These are phyloP conservation scores for Exsudoporus floridanus DNA, from an alignment of 1,284 basidiomycete species.

Conservation along the genomic window DNA sequence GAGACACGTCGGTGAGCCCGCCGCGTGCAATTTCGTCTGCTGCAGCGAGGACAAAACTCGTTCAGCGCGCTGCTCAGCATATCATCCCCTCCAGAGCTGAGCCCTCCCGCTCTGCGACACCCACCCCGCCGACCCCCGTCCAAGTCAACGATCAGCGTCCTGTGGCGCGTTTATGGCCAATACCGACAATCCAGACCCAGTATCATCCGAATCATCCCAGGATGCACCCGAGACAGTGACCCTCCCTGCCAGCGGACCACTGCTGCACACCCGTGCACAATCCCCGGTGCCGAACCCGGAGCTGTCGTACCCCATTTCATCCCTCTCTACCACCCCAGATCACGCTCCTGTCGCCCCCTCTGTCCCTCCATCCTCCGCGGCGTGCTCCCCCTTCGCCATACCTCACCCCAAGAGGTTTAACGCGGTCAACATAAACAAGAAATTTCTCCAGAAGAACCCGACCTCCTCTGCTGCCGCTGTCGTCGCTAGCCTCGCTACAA, in stretches of 20 bases:
- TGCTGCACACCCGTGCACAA: conserved; percentile 11
- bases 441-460: conserved; percentile 86
- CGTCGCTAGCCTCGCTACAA: conserved; percentile 39
- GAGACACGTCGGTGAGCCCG: conserved; percentile 17
- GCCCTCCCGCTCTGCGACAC: neutral
- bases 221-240: conserved; percentile 38
- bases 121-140: conserved; percentile 1
- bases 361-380: conserved; percentile 15
- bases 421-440: conserved; percentile 89
- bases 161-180: conserved; percentile 76
- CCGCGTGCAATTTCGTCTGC: conserved; percentile 15
- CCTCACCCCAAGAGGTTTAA: conserved; percentile 82
- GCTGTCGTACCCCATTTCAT: conserved; percentile 6
- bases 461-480: conserved; percentile 33
- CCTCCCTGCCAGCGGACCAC: conserved; percentile 3
- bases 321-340: conserved; percentile 22
- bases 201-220: conserved; percentile 45
- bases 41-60: conserved; percentile 13
- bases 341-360: conserved; percentile 20
- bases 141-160: conserved; percentile 47
- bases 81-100: conserved; percentile 10
- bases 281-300: conserved; percentile 18
- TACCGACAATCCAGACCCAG: conserved; percentile 48
- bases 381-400: conserved; percentile 28
- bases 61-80: conserved; percentile 1